Conservation (phyloP, 2,329 filamentous ascomycete genomes). For the Paraconiothyrium sp. region DNA sequence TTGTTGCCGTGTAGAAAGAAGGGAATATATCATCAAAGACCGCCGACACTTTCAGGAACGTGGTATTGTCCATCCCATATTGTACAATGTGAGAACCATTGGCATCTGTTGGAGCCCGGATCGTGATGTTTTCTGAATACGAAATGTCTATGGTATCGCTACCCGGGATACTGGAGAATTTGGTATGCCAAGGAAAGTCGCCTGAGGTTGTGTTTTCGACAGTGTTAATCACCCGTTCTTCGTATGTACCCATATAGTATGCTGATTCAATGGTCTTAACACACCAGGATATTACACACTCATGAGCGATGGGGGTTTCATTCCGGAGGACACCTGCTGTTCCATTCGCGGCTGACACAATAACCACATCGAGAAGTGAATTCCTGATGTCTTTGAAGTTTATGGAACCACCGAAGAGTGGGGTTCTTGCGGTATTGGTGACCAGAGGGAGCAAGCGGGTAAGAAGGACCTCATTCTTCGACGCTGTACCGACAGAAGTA, state of each 20-base stretch:
- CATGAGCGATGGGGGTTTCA: conserved; percentile 23
- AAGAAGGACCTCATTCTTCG: conserved; percentile 25
- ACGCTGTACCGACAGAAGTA: too few species aligned
- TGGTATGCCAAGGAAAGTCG: conserved; percentile 24
- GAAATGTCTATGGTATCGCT: not conserved
- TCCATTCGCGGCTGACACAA: conserved; percentile 16
- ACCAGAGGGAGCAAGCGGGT: conserved; percentile 29
- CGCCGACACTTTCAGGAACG: not conserved
- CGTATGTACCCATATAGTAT: conserved; percentile 28
- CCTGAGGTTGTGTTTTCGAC: conserved; percentile 21
- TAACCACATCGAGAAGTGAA: conserved; percentile 18
- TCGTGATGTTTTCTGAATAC: conserved; percentile 25
- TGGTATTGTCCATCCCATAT: conserved; percentile 24
- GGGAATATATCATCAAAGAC: conserved; percentile 36
- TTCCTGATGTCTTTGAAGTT: conserved; percentile 25
- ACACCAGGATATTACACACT: conserved; percentile 41
- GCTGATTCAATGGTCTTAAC: conserved; percentile 37
- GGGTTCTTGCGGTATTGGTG: too few species aligned
- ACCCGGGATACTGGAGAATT: not conserved
- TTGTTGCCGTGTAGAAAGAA: conserved; percentile 21
- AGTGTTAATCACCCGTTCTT: conserved; percentile 22
- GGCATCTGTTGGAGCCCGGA: conserved; percentile 6
- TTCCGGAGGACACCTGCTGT: conserved; percentile 17
- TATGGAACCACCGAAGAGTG: conserved; percentile 20
- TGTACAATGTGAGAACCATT: not conserved